Evolutionary conservation across 768 basidiomycete species (phyloP).

Genomic region (Suillus occidentalis): DNA sequence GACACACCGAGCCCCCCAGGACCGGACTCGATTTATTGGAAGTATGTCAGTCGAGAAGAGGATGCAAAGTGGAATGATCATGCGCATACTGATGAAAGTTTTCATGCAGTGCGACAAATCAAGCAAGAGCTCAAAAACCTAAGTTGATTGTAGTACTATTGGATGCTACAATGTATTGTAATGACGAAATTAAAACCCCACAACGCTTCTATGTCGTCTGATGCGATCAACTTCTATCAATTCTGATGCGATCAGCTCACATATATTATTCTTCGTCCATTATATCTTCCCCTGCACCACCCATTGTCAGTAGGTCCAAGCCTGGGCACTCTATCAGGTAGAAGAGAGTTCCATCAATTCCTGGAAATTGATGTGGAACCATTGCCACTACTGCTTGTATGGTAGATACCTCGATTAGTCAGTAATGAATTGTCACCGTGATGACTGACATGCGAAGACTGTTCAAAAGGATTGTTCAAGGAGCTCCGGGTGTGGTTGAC

Average conservation of each 20-base stretch:
- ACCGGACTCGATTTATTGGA: neutral
- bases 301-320: conserved; percentile 12
- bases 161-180: no score
- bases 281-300: neutral
- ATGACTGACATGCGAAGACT: conserved; percentile 17
- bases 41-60: neutral
- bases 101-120: neutral
- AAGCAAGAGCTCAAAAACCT: neutral
- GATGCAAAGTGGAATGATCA: neutral
- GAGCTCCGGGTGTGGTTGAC: conserved; percentile 12
- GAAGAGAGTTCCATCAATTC: conserved; percentile 13
- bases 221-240: no score
- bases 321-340: conserved; percentile 28
- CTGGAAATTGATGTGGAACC: conserved; percentile 19
- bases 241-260: no score
- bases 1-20: neutral
- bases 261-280: no score
- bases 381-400: conserved; percentile 26
- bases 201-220: no score
- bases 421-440: conserved; percentile 19
- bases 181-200: no score
- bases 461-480: conserved; percentile 16
- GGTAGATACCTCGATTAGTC: conserved; percentile 4
- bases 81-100: fast-evolving
- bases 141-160: no score